Conservation (phyloP, 306 rosid genomes). For the Canavalia ensiformis region DNA sequence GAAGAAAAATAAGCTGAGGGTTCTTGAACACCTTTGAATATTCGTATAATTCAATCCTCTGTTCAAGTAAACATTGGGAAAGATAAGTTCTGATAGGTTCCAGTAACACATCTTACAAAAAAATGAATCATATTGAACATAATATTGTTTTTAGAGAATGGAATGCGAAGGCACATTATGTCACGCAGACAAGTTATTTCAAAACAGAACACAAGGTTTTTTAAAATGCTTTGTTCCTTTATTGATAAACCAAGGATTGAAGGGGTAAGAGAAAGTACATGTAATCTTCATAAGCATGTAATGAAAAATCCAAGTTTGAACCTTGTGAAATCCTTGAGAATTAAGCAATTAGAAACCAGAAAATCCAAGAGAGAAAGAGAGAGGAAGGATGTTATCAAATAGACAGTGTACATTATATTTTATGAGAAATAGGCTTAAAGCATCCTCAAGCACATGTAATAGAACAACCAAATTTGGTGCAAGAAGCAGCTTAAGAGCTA, state of each 20-base stretch:
- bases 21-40: constrained; percentile 93
- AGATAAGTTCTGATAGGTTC: constrained; percentile 38
- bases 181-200: background rate
- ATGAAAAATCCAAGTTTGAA: constrained; percentile 2
- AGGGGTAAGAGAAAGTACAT: background rate
- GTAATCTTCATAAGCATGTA: constrained; percentile 16
- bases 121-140: constrained; percentile 16
- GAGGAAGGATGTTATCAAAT: constrained; percentile 11
- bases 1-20: constrained; percentile 86
- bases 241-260: constrained; percentile 10
- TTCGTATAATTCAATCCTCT: constrained; percentile 96
- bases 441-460: background rate
- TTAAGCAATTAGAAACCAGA: background rate
- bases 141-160: background rate
- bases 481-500: constrained; percentile 36
- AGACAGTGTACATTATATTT: background rate
- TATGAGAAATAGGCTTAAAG: constrained; percentile 18
- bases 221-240: constrained; percentile 10
- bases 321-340: constrained; percentile 8
- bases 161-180: constrained; percentile 10
- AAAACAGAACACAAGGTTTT: constrained; percentile 29
- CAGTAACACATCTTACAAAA: constrained; percentile 21
- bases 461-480: constrained; percentile 1
- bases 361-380: background rate
- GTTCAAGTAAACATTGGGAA: constrained; percentile 52